phyloP scores from a whole-genome alignment of 495 filamentous ascomycete genomes.

The Penicillium odoratum region DNA sequence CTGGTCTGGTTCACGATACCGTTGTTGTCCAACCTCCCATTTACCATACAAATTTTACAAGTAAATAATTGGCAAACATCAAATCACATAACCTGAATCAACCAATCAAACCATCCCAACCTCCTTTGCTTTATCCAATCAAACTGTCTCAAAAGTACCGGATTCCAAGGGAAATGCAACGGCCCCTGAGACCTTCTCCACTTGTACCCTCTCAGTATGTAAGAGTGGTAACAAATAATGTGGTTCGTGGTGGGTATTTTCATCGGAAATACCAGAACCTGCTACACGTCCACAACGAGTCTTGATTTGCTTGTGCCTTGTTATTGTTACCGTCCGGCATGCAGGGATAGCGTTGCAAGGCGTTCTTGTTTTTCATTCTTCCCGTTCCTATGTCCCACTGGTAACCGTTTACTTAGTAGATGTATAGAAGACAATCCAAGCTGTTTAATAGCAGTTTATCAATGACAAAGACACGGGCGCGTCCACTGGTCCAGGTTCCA shows the following conservation, averaged over 20 bases:
- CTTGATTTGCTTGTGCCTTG: conserved; percentile 26
- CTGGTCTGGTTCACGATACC: conserved; percentile 5
- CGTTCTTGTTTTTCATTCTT: conserved; percentile 30
- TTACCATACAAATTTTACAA: conserved; percentile 1
- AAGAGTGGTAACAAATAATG: conserved; percentile 27
- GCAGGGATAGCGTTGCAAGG: conserved; percentile 30
- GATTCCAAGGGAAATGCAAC: conserved; percentile 33
- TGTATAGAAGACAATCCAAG: not conserved
- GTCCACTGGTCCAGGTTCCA: not conserved
- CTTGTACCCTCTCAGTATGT: conserved; percentile 14
- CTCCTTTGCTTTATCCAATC: conserved; percentile 13
- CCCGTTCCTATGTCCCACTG: conserved; percentile 21
- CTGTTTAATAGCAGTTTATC: not conserved
- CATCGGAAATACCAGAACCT: conserved; percentile 15
- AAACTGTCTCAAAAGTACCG: not conserved
- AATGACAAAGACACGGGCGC: not conserved
- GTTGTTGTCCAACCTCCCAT: conserved; percentile 11
- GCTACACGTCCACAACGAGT: conserved; percentile 1
- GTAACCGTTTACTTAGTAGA: conserved; percentile 4
- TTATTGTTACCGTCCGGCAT: conserved; percentile 31
- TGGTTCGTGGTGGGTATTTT: conserved; percentile 11
- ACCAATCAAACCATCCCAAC: conserved; percentile 6
- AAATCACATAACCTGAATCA: not conserved
- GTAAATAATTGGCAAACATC: not conserved
- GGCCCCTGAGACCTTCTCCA: conserved; percentile 36